A percentile compares a stretch with the other conserved stretches of the same genome.
Conservation (phyloP, 1,139 yeast species). For the Pichia cactophila region DNA sequence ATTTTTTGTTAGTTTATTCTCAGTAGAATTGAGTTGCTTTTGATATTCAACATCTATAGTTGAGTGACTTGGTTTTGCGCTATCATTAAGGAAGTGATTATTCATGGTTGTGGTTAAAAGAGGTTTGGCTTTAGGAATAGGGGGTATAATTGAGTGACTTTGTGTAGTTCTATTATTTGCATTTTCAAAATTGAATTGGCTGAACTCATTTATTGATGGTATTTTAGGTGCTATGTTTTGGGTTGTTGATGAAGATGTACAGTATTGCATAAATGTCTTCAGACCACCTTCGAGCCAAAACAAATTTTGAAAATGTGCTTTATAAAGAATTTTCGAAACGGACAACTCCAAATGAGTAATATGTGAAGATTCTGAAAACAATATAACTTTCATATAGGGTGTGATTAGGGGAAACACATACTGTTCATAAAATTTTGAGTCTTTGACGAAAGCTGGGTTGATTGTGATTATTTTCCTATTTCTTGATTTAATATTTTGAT, state of each 20-base stretch:
- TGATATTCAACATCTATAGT: not conserved
- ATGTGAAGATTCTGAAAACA: conserved; percentile 9
- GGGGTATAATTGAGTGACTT: conserved; percentile 5
- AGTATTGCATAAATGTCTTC: conserved; percentile 5
- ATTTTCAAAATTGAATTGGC: too few relatives aligned
- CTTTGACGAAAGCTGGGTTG: conserved; percentile 2
- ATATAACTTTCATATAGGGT: conserved; percentile 6
- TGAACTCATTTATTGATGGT: not conserved
- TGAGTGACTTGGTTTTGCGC: not conserved
- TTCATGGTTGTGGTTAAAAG: not conserved
- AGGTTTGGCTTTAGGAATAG: conserved; percentile 1
- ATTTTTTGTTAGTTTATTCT: not conserved
- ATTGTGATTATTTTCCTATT: conserved; percentile 4
- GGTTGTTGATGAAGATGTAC: not conserved
- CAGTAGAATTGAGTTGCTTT: not conserved
- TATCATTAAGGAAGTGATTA: not conserved
- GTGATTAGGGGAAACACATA: conserved; percentile 4
- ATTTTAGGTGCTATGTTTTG: not conserved
- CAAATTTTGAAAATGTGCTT: not conserved
- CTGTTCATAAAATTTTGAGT: not conserved
- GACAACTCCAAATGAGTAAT: conserved; percentile 5
- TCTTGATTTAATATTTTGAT: conserved; percentile 4
- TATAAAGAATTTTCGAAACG: not conserved
- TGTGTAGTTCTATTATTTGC: too few relatives aligned
- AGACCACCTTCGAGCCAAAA: conserved; percentile 16